Base-by-base conservation (phyloP, 164 flowering plant genomes). In the Nymphaea colorata region DNA sequence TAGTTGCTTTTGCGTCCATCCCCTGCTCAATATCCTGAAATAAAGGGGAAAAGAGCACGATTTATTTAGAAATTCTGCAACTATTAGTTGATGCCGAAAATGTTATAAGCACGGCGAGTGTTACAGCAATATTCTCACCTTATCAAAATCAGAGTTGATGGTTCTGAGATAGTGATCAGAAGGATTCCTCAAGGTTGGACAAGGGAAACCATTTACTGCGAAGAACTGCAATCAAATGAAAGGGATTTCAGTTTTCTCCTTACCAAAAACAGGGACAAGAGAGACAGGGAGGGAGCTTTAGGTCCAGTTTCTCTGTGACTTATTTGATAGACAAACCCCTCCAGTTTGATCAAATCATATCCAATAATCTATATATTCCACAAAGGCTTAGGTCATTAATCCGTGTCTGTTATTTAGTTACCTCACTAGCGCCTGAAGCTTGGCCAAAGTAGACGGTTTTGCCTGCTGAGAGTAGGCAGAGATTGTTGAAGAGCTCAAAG, bases 131-230 rank as follows among this genome's bases (percentile, higher is more conserved):
- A 6, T 44, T 7, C 64, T 73, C 69, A 87, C 97, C 80, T 75
- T 70, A 61, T 87, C 86, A 64, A 89, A 91, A 67, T 91, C 95
- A 41, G 70, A 83, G 81, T 91, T 91, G 67, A 91, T 84, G 10
- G 83, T 85, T 75, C 75, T 78, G 7, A 91, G 91, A 69, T 61
- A 91, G 71, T 91, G 95, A 80, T 89, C 97, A 0, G 95, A 83
- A 5, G 97, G 97, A 60, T 87, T 91, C 65, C 80, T 81, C 64
- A 80, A 77, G 66, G 70, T 72, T 3, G 97, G 91, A 78, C 91
- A 89, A 6, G 89, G 86, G 66, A 87, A 87, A 3, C 91, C 97
- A 81, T 75, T 85, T 43, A 16, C 12, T 6, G 87, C 76, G 51
- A 87, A 91, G 66, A 88, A 84, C 95, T 91, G 41, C 78, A 70